Base-by-base conservation (phyloP, 2,329 filamentous ascomycete species). In the Leptosphaerulina australis region DNA sequence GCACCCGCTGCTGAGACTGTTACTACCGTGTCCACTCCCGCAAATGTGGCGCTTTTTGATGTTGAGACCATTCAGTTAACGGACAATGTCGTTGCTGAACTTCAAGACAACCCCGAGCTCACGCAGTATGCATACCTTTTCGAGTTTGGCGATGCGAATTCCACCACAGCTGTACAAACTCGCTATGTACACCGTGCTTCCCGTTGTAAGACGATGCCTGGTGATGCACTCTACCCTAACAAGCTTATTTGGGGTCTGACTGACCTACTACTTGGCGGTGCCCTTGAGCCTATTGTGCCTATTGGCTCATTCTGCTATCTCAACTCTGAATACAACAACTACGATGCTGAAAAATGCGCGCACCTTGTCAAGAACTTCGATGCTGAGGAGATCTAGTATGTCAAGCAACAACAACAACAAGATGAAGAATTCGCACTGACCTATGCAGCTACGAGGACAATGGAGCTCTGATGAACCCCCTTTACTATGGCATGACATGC, bases 91-190 rank as follows among this genome's bases (percentile, higher is more conserved):
- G 28, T 69, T 26, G 36, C 58, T 8, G 43, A 57, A 12, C 52
- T 68, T 12, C 51, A 55, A 17, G 39, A 43, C n/a, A 58, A 61
- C 29, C 44, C 53, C 4, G 45, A 54, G 12, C 46, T 62, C 12
- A 50, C 60, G 1, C 43, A 64, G 18, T 62, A 63, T 43, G 64
- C 62, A 17, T 54, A 59, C 5, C 50, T 66, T 1, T 64, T 47
- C 76, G 79, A 37, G 68, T 82, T 69, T 25, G 65, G 50, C 11
- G 58, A 67, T 37, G 37, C 44, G 3, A 53, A 61, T 6, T 49
- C 58, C 6, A 33, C 49, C 3, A 14, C 29, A 26, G 30, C 50
- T 6, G 29, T 17, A 21, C 44, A 30, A 15, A 18, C 49, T 25
- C 55, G 58, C 20, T 54, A 56, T 9, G 36, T 49, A 24, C 55